Evolutionary conservation across 2,329 filamentous ascomycete species (phyloP).

Genomic region (Neocatenulostroma microsporum): DNA sequence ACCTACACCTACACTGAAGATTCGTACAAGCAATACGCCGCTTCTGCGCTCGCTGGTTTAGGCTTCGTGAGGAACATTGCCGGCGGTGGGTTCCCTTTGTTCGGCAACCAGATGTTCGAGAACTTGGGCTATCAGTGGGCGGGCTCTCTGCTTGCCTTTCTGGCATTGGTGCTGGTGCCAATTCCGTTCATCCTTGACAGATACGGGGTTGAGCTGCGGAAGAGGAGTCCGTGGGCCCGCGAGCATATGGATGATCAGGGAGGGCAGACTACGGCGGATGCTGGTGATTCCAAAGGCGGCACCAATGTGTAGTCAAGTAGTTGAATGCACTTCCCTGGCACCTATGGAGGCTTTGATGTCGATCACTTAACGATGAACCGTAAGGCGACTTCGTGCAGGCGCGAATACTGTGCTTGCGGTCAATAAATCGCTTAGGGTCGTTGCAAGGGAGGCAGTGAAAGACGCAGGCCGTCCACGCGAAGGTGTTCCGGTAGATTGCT

Average conservation of each 20-base stretch:
- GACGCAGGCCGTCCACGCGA: too few relatives aligned
- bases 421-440: too few relatives aligned
- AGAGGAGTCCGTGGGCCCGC: constrained; percentile 31
- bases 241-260: constrained; percentile 28
- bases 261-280: neutral
- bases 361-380: too few relatives aligned
- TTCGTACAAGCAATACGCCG: constrained; percentile 38
- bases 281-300: too few relatives aligned
- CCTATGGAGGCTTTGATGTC: too few relatives aligned
- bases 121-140: constrained; percentile 29
- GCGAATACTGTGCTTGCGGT: too few relatives aligned
- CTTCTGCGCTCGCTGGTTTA: constrained; percentile 33
- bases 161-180: constrained; percentile 27
- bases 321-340: too few relatives aligned
- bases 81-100: constrained; percentile 32
- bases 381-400: too few relatives aligned
- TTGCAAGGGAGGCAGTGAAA: too few relatives aligned
- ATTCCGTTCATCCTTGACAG: constrained; percentile 20
- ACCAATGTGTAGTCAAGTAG: too few relatives aligned
- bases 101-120: constrained; percentile 30
- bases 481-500: too few relatives aligned
- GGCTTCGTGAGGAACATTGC: constrained; percentile 29
- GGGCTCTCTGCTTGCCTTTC: constrained; percentile 30
- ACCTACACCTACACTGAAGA: constrained; percentile 44
- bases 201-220: constrained; percentile 21